Base-by-base conservation (phyloP, 1,139 yeast genomes). In the Candida sojae region DNA sequence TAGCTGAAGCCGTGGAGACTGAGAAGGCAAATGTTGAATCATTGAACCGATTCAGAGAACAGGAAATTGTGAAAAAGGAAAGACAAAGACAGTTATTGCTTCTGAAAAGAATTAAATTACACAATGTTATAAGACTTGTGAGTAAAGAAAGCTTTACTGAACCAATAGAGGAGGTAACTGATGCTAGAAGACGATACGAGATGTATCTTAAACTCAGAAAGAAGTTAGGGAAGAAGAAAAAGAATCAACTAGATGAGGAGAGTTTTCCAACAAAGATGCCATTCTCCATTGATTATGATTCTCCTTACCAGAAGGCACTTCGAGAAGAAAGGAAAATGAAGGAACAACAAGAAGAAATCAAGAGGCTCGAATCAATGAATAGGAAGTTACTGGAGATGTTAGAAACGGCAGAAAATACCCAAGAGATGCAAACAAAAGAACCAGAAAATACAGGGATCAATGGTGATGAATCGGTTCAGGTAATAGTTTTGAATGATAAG, bases 1-100 rank as follows among this genome's bases (percentile, higher is more conserved):
- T 93, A 45, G 86, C 79, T 10, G 96, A 91, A 61, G 98, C 99
- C 0, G 74, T 84, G 42, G 88, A 86, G 56, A 95, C 98, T 0
- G 99, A 93, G 64, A 77, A 80, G 60, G 78, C 80, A 44, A 93
- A 95, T 63, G 70, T 83, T 4, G 73, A 82, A 30, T 87, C 97
- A 3, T 73, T 93, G 54, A 83, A 88, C 52, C 75, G 79, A 58
- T 92, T 88, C 60, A 82, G 86, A 58, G 95, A 92, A 57, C 93
- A 89, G 62, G 99, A 93, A 63, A 75, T 87, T 41, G 86, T 83
- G 42, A 86, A 89, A 60, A 90, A 89, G 63, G 86, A 86, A 63
- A 79, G 80, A 47, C 92, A 92, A 60, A 72, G 92, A 49, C 90
- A 86, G 39, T 71, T 88, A 52, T 80, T 88, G 64, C 74, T 82